Evolutionary conservation across 1,284 basidiomycete species (phyloP), one percentile per base, ranked within the genome.

Genomic region (Flammula alnicola): DNA sequence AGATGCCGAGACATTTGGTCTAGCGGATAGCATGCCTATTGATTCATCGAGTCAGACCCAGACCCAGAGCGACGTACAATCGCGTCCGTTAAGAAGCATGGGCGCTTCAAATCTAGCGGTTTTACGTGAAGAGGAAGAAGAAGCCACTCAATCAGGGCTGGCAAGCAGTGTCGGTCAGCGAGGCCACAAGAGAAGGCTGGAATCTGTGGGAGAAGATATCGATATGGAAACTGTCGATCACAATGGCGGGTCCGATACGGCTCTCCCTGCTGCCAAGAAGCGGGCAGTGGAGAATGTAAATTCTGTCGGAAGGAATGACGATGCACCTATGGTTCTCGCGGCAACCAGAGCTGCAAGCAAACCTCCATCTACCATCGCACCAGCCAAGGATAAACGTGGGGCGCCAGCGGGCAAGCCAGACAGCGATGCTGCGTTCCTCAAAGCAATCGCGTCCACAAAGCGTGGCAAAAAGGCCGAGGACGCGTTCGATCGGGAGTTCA

Each of bases 401-500:
- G 76, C 79, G 8, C 64, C 63, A 3, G 64, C 74, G 1, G 75
- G 78, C 0, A 74, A 80, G 59, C 80, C 78, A 1, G 88, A 91
- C 59, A 83, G 73, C 20, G 88, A 91, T 57, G 72, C 72, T 3
- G 78, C 76, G 1, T 91, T 91, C 63, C 71, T 91, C 19, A 84
- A 81, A 56, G 89, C 88, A 0, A 71, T 91, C 32, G 86, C 88
- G 14, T 88, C 86, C 4, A 86, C 73, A 26, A 89, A 86, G 59
- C 76, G 76, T n/a, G 85, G 83, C 5, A 89, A 86, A 71, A 80
- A 76, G 57, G 58, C 66, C 1, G 87, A 88, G 63, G 89, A 93
- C 62, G 75, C 78, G 8, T 90, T 93, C 54, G 92, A 94, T 66
- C 78, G 84, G 32, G 91, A 93, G 58, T 94, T 95, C 65, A 93